Evolutionary conservation across 2,329 filamentous ascomycete genomes (phyloP).

Genomic region (Cladophialophora exuberans): DNA sequence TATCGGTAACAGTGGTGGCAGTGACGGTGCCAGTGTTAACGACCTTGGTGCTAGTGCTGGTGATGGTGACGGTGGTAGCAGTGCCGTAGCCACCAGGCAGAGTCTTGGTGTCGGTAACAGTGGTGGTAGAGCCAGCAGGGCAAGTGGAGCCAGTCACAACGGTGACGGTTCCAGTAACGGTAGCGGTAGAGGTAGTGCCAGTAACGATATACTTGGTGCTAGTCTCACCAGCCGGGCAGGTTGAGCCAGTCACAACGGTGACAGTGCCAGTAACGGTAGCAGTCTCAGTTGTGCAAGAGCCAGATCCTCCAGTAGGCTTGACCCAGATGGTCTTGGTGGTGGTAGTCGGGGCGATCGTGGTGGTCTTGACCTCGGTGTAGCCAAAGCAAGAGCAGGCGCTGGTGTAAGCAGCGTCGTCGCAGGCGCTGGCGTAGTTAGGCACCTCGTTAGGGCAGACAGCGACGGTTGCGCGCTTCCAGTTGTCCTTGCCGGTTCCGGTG

Average conservation of each 20-base stretch:
- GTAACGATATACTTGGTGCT: constrained; percentile 9
- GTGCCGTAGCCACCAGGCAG: not conserved
- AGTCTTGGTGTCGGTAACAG: constrained; percentile 19
- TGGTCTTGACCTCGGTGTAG: constrained; percentile 29
- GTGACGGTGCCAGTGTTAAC: not conserved
- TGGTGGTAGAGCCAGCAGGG: constrained; percentile 11
- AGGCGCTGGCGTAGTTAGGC: constrained; percentile 34
- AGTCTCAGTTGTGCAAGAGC: constrained; percentile 12
- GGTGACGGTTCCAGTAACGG: constrained; percentile 12
- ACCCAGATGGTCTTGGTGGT: constrained; percentile 34
- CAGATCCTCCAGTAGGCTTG: constrained; percentile 22
- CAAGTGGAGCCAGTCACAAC: not conserved
- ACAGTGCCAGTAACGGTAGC: constrained; percentile 4
- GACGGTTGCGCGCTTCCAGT: constrained; percentile 29
- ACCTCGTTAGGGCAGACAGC: constrained; percentile 34
- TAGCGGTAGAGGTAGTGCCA: constrained; percentile 3
- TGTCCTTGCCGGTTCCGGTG: constrained; percentile 10
- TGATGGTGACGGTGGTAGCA: constrained; percentile 14
- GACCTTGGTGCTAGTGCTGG: not conserved
- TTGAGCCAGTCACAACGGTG: constrained; percentile 16
- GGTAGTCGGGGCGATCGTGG: constrained; percentile 31
- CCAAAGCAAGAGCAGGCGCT: constrained; percentile 31
- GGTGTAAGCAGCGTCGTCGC: constrained; percentile 28
- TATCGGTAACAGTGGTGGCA: not conserved
- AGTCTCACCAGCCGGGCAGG: constrained; percentile 19